Evolutionary conservation across 1,284 basidiomycete genomes (phyloP).

Genomic region (Apiotrichum siamense): DNA sequence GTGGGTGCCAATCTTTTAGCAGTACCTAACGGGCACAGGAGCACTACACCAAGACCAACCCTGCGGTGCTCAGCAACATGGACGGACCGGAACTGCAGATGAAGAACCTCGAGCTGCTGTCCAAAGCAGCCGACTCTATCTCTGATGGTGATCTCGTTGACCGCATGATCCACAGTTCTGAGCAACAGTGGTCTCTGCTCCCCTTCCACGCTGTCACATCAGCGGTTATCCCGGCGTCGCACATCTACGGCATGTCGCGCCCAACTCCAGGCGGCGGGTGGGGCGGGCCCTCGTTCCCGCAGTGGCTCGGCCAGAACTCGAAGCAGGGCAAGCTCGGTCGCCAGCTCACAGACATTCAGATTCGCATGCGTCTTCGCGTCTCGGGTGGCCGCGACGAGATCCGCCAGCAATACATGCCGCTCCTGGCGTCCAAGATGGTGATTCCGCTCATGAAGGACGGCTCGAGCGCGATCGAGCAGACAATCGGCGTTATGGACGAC

Average conservation of each 20-base stretch:
- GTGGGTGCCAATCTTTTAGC: constrained; percentile 64
- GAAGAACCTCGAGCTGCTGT: constrained; percentile 75
- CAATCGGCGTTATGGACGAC: constrained; percentile 85
- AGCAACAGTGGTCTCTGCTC: constrained; percentile 95
- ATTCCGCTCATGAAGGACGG: constrained; percentile 62
- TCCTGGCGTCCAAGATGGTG: constrained; percentile 71
- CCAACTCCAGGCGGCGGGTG: constrained; percentile 50
- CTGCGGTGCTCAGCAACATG: constrained; percentile 55
- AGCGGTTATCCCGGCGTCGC: constrained; percentile 74
- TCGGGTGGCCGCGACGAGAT: constrained; percentile 86
- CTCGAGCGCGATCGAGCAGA: constrained; percentile 68
- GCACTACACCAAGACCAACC: constrained; percentile 62
- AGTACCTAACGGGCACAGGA: not conserved
- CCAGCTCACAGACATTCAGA: constrained; percentile 82
- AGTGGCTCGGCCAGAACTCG: constrained; percentile 98
- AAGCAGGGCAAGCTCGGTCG: constrained; percentile 77
- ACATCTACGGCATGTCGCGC: constrained; percentile 60
- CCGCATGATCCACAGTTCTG: constrained; percentile 87
- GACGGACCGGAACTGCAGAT: constrained; percentile 61
- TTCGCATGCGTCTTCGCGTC: constrained; percentile 87
- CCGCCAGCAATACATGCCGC: constrained; percentile 82
- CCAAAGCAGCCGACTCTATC: constrained; percentile 79
- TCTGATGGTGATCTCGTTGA: constrained; percentile 96
- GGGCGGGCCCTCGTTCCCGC: constrained; percentile 67
- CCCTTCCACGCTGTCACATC: constrained; percentile 89